Base-by-base conservation (phyloP, 2,329 filamentous ascomycete genomes). In the Trichothecium sympodiale region DNA sequence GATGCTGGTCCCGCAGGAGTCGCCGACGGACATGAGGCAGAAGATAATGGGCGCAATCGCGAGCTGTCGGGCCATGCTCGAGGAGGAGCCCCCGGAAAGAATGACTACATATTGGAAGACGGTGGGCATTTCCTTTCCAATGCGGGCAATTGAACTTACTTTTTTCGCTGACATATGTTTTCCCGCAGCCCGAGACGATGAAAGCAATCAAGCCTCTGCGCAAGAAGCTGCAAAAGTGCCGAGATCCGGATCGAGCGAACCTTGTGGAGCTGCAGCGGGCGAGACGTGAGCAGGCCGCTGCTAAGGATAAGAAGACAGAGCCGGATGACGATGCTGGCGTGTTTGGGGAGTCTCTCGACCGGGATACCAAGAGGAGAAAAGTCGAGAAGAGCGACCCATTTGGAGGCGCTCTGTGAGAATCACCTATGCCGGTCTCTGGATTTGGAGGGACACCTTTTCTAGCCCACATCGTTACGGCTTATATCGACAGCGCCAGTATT, bases 211-310 rank as follows among this genome's bases (percentile, higher is more conserved):
- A 72, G 29, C 68, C 70, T 0, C 57, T 85, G 10, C 68, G 76
- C 13, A 76, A 71, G 56, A 87, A 85, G 52, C 63, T 88, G n/a
- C 75, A 73, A 41, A 74, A 70, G 46, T 88, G 83, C 46, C 67
- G 78, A 38, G 83, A 89, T 48, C 82, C 83, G 0, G 79, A 84
- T 46, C 75, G 83, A 38, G 74, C 71, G 30, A 80, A 88, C 53
- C 57, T 88, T 4, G 77, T 86, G 14, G 77, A 76, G 33, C 59
- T 83, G 34, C 78, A 83, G 47, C 69, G 71, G 43, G 73, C 75
- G 15, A 69, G 79, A 46, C 74, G 74, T 33, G 71, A 77, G 46
- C 61, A 68, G 40, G 59, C 58, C 1, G 57, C 61, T 31, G 60
- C 58, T 35, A 60, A 60, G 27, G 63, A 61, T 45, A 69, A 61